Evolutionary conservation across 2,329 filamentous ascomycete species (phyloP).

Genomic region (Fusarium devonianum): DNA sequence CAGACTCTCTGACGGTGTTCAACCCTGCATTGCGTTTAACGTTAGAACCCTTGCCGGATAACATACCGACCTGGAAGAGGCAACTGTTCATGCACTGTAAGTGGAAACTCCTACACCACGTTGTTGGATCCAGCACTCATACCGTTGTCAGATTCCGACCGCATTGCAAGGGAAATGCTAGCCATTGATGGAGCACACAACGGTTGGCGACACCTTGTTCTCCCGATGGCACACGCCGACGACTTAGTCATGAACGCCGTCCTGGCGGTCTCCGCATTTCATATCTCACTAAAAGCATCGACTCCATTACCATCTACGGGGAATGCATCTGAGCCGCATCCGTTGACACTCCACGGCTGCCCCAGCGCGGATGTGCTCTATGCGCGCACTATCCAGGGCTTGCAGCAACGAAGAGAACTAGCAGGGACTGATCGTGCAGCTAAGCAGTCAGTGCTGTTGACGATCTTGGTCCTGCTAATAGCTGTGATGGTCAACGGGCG

Average conservation of each 20-base stretch:
- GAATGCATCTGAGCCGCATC: not conserved
- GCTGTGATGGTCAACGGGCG: conserved; percentile 26
- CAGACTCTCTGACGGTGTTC: not conserved
- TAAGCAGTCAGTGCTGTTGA: conserved; percentile 11
- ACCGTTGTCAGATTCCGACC: conserved; percentile 7
- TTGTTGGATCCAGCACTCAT: not conserved
- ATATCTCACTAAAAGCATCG: not conserved
- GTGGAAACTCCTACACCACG: not conserved
- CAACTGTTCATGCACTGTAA: conserved; percentile 3
- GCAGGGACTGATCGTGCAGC: not conserved
- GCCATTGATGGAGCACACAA: conserved; percentile 22
- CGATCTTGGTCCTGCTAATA: conserved; percentile 28
- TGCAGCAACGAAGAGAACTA: conserved; percentile 4
- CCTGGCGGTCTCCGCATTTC: conserved; percentile 9
- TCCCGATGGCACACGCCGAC: conserved; percentile 12
- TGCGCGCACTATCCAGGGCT: conserved; percentile 3
- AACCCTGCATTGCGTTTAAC: not conserved
- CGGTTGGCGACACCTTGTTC: conserved; percentile 17
- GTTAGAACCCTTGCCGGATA: conserved; percentile 4
- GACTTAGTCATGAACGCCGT: conserved; percentile 15
- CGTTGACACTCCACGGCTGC: not conserved
- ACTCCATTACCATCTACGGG: not conserved
- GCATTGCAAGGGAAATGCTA: conserved; percentile 22
- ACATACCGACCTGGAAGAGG: conserved; percentile 6
- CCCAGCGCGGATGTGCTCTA: conserved; percentile 12